Conservation (phyloP, 352 stramenopile genomes). For the Phytophthora citrophthora region DNA sequence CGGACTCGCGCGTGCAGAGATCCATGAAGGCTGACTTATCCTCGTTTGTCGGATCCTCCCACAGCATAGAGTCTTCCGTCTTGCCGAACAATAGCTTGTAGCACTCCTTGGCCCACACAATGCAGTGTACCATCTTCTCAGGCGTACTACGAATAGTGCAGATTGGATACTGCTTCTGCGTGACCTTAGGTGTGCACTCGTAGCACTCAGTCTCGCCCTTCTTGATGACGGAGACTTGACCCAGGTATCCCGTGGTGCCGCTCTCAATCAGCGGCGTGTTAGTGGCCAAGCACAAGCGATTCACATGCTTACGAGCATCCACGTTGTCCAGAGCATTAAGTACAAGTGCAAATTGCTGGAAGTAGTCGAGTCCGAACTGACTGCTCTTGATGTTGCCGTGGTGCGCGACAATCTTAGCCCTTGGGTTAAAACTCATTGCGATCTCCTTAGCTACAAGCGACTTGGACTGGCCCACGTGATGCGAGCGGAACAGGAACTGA, state of each 20-base stretch:
- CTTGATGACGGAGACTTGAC: slow-evolving; percentile 98
- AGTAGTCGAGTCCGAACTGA: slow-evolving; percentile 94
- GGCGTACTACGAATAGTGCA: slow-evolving; percentile 99
- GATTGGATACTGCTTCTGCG: slow-evolving; percentile 99
- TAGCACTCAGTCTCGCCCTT: slow-evolving; percentile 99
- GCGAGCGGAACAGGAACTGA: slow-evolving; percentile 98
- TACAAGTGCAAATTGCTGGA: slow-evolving; percentile 97
- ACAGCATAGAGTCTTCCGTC: slow-evolving; percentile 95
- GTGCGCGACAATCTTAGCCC: slow-evolving; percentile 91
- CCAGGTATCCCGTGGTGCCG: slow-evolving; percentile 98
- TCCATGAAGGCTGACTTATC: slow-evolving; percentile 90
- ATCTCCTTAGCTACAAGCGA: slow-evolving; percentile 88
- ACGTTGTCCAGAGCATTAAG: slow-evolving; percentile 99
- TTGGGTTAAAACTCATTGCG: slow-evolving; percentile 89
- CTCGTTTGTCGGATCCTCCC: slow-evolving; percentile 80
- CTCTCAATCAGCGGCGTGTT: slow-evolving; percentile 94
- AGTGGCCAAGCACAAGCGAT: slow-evolving; percentile 96
- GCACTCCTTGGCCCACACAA: slow-evolving; percentile 97
- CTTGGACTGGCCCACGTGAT: slow-evolving; percentile 98
- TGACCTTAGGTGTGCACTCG: slow-evolving; percentile 96
- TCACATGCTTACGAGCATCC: slow-evolving; percentile 98
- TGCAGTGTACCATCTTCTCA: slow-evolving; percentile 99
- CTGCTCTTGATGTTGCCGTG: slow-evolving; percentile 98
- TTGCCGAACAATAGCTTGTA: slow-evolving; percentile 91
- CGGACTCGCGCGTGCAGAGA: slow-evolving; percentile 53